Evolutionary conservation across 2,329 filamentous ascomycete genomes (phyloP), one percentile per base, ranked within the genome.

Genomic region (Diaporthe nobilis): DNA sequence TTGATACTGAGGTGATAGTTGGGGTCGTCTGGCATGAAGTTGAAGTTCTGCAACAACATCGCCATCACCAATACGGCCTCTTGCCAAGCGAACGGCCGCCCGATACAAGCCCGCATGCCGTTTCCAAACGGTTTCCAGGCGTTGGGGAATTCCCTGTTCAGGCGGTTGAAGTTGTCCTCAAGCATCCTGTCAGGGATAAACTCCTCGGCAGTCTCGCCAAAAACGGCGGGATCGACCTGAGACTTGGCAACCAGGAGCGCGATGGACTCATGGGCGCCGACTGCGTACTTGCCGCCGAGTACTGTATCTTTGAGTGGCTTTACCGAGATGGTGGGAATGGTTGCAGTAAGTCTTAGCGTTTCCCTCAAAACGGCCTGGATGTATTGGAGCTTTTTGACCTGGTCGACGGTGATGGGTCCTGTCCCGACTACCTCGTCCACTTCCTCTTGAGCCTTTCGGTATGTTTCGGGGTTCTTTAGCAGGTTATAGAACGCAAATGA

Each of bases 181-280:
- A 92, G 83, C 92, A 95, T 94, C 13, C 93, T 87, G 81, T 95
- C 94, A 0, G 94, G 94, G 72, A 87, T 88, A 84, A 94, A 95
- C 28, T 91, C 88, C 1, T 88, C 82, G 1, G 92, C 92, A 76
- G 94, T 92, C 0, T 90, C 87, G 0, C 93, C 93, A 67, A 87
- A 95, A 0, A 94, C 90, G 1, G 84, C 84, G 0, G 91, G 91
- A 79, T 95, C 93, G 0, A 88, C 81, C 55, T 95, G 93, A 4
- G 90, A 82, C 60, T 88, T 87, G 44, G 85, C 82, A 1, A 94
- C 80, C 1, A 93, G 79, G 13, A 87, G 79, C 0, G 85, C 76
- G 31, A 93, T 82, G 0, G 85, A 75, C 73, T 93, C 88, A 5
- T 87, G 88, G 73, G 88, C 87, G 15, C 85, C 81, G 31, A 95